Conservation (phyloP, 768 basidiomycete genomes). For the Rhodotorula toruloides region DNA sequence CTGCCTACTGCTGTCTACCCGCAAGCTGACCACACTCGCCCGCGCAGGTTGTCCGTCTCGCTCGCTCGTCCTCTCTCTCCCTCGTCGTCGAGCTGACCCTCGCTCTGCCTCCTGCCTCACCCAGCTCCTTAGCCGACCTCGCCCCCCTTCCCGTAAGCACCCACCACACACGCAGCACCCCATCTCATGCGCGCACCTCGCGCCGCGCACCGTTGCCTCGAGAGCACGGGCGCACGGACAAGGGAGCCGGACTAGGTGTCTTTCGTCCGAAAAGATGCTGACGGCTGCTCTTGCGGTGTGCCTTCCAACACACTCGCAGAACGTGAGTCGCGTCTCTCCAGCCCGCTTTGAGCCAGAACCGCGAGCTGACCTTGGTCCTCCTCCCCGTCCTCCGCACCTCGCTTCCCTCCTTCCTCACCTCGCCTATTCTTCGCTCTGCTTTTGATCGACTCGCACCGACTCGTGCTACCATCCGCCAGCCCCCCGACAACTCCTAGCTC, state of each 20-base stretch:
- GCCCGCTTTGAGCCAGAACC: neutral
- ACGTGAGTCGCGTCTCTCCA: slow-evolving; percentile 2
- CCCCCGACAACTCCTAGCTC: slow-evolving; percentile 32
- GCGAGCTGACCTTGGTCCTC: slow-evolving; percentile 12
- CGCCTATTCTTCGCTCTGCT: neutral
- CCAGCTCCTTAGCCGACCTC: too few species aligned
- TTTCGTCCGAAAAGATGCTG: slow-evolving; percentile 19
- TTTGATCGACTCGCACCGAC: neutral
- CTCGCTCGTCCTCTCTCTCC: too few species aligned
- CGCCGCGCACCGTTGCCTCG: too few species aligned
- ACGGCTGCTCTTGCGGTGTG: slow-evolving; percentile 22
- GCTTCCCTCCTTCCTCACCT: neutral
- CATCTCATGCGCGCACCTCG: too few species aligned
- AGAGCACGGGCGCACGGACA: slow-evolving; percentile 9
- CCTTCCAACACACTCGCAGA: neutral
- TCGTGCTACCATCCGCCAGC: neutral
- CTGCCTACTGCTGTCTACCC: too few species aligned
- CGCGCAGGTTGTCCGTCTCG: too few species aligned
- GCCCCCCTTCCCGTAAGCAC: too few species aligned
- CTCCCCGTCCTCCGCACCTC: neutral
- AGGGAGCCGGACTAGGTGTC: slow-evolving; percentile 23
- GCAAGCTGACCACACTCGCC: too few species aligned
- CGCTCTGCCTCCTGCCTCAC: too few species aligned
- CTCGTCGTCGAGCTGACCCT: neutral
- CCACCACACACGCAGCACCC: too few species aligned